These are phyloP conservation scores for Gleditsia sinensis DNA, from an alignment of 306 rosid species.

Conservation along the genomic window DNA sequence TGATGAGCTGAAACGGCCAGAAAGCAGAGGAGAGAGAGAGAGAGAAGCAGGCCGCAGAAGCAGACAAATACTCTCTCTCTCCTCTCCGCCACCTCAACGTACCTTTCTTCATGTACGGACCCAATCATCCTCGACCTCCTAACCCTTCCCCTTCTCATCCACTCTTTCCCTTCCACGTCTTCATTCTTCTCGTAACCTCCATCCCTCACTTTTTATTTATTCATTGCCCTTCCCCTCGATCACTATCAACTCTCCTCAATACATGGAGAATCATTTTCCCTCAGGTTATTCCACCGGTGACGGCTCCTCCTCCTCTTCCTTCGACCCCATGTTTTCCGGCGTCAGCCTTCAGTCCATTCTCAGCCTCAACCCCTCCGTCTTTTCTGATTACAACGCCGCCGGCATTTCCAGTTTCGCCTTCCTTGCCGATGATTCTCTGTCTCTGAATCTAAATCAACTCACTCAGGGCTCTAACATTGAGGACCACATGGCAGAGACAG, in stretches of 20 bases:
- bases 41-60: constrained; percentile 4
- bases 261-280: constrained; percentile 25
- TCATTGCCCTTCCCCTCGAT: not conserved
- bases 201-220: not conserved
- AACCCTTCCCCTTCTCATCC: not conserved
- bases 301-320: constrained; percentile 2
- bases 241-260: not conserved
- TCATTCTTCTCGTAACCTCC: constrained; percentile 9
- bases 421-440: constrained; percentile 20
- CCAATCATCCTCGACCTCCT: constrained; percentile 42
- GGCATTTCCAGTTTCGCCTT: not conserved
- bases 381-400: not conserved
- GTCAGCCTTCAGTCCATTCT: constrained; percentile 57
- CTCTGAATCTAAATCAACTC: not conserved
- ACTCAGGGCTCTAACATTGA: not conserved
- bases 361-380: constrained; percentile 30
- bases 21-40: not conserved
- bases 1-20: constrained; percentile 26
- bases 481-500: not conserved
- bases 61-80: constrained; percentile 17
- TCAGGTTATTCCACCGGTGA: not conserved
- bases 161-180: constrained; percentile 37
- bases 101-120: constrained; percentile 34
- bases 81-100: constrained; percentile 24
- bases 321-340: constrained; percentile 56